Evolutionary conservation across 768 basidiomycete species (phyloP), one percentile per base, ranked within the genome.

Genomic region (Lactarius hengduanensis): DNA sequence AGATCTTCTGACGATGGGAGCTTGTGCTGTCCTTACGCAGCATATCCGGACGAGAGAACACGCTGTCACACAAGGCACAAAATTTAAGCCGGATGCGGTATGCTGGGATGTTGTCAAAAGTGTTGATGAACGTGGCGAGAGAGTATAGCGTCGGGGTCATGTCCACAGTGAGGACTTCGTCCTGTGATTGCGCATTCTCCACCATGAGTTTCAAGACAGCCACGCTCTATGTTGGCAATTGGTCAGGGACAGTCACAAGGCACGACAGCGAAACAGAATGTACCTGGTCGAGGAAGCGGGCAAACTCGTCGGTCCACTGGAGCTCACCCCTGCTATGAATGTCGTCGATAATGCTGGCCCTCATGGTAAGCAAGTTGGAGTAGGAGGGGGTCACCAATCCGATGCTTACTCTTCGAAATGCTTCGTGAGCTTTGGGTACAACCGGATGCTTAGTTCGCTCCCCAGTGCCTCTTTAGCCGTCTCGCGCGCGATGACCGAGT

Each of bases 381-480:
- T 20, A 10, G 22, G 36, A 53, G 45, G 53, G 9, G 4, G 22
- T 34, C 38, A 28, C 16, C 11, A 32, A 34, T 43, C 9, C 11
- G 16, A 4, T 26, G 79, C 90, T 71, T 74, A 94, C 94, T 84
- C 83, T 61, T 91, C 89, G 64, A 96, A 79, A 65, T 87, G 84
- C 68, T 82, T 85, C 59, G 96, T 80, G 36, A 96, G 77, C 64
- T 81, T 82, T 26, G 83, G 78, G 71, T 91, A 90, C 57, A 92
- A 77, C 56, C 83, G 81, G 32, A 88, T 86, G 67, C 86, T 88
- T 22, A 96, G 79, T 71, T 97, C 94, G 16, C 81, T 80, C 2
- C 94, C 92, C 20, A 97, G 76, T 0, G 92, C 91, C 62, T 94
- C 92, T 69, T 86, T 83, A 2, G 90, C 90, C 13, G 86, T 80